Evolutionary conservation across 805 yeast genomes (phyloP).

Genomic region (Blastobotrys robertii): DNA sequence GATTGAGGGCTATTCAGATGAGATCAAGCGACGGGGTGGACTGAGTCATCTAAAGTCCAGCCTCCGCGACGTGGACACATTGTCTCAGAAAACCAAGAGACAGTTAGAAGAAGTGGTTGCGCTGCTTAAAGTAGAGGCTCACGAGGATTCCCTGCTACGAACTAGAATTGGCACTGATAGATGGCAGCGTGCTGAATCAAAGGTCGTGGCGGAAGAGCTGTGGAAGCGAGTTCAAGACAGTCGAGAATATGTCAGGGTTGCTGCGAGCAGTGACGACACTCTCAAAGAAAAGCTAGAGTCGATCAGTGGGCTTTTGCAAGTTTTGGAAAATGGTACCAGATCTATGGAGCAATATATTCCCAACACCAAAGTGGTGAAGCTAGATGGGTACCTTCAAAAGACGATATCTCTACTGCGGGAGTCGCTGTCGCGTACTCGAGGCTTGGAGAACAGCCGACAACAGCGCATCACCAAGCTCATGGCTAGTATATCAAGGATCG

Average conservation of each 20-base stretch:
- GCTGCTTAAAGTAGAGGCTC: slow-evolving; percentile 39
- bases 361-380: slow-evolving; percentile 22
- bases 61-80: slow-evolving; percentile 33
- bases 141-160: slow-evolving; percentile 46
- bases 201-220: slow-evolving; percentile 34
- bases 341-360: slow-evolving; percentile 25
- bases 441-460: slow-evolving; percentile 17
- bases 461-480: slow-evolving; percentile 15
- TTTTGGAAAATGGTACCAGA: slow-evolving; percentile 32
- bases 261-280: slow-evolving; percentile 50
- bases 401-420: slow-evolving; percentile 24
- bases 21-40: slow-evolving; percentile 47
- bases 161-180: slow-evolving; percentile 40
- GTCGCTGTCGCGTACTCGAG: slow-evolving; percentile 13
- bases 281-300: slow-evolving; percentile 38
- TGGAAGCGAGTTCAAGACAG: slow-evolving; percentile 35
- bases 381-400: slow-evolving; percentile 30
- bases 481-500: slow-evolving; percentile 4
- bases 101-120: slow-evolving; percentile 39
- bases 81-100: slow-evolving; percentile 33
- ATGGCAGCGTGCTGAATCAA: slow-evolving; percentile 46
- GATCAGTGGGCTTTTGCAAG: slow-evolving; percentile 38
- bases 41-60: slow-evolving; percentile 29
- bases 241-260: slow-evolving; percentile 43
- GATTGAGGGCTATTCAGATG: slow-evolving; percentile 45